Conservation (phyloP, 2,329 filamentous ascomycete genomes). For the Thermoascus crustaceus region DNA sequence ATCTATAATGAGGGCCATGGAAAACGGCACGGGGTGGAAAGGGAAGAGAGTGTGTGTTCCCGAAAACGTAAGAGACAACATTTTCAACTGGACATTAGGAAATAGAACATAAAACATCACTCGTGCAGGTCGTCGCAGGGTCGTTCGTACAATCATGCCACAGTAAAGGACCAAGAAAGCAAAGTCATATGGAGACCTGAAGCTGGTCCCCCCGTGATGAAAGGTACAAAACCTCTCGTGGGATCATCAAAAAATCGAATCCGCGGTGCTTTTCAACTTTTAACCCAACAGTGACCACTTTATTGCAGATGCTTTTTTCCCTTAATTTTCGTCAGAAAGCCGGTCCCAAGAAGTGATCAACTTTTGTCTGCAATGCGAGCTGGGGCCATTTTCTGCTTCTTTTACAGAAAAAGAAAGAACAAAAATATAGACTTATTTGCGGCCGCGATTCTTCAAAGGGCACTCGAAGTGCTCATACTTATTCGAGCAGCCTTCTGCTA, state of each 20-base stretch:
- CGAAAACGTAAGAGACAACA: no score
- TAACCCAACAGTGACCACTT: constrained; percentile 5
- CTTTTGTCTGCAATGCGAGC: constrained; percentile 5
- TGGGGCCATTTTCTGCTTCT: neutral
- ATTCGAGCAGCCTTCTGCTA: constrained; percentile 16
- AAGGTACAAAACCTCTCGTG: neutral
- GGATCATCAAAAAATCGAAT: constrained; percentile 1
- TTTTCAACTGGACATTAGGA: no score
- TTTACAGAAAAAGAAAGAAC: neutral
- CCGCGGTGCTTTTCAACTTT: constrained; percentile 5
- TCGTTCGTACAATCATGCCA: no score
- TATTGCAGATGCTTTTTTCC: constrained; percentile 2
- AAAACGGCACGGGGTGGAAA: no score
- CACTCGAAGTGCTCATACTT: no score
- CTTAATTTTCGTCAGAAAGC: constrained; percentile 10
- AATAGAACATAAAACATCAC: no score
- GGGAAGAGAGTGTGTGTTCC: no score
- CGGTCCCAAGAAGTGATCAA: constrained; percentile 9
- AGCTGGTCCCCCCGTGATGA: no score
- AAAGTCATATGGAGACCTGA: no score
- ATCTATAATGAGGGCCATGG: no score
- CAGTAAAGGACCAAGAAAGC: no score
- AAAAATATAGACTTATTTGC: neutral
- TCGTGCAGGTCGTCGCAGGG: no score
- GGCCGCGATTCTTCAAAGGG: neutral